Percentiles rank a stretch among this genome's conserved stretches.
These are phyloP conservation scores for Coffea eugenioides DNA, from an alignment of 257 asterid genomes.

Conservation along the genomic window DNA sequence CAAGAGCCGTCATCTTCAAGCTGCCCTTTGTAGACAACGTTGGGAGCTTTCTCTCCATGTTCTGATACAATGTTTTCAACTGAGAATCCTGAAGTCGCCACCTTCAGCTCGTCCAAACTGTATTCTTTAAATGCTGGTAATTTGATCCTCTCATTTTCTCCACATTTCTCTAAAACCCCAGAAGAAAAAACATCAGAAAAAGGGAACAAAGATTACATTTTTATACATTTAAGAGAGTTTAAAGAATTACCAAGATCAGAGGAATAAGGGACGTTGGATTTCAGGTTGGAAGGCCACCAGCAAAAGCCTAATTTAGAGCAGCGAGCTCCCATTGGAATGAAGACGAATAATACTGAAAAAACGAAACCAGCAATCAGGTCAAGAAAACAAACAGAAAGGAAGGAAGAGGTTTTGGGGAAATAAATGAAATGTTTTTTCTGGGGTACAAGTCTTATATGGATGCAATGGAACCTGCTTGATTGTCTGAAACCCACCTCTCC, in stretches of 20 bases:
- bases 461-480: constrained; percentile 7
- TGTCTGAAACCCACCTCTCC: neutral
- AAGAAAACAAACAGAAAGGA: neutral
- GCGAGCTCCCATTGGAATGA: constrained; percentile 44
- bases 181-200: neutral
- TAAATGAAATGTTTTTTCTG: neutral
- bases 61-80: constrained; percentile 46
- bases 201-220: neutral
- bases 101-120: constrained; percentile 41
- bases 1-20: constrained; percentile 31
- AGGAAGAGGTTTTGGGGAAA: neutral
- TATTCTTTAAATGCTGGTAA: constrained; percentile 38
- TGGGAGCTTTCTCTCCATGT: constrained; percentile 49
- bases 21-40: constrained; percentile 46
- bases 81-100: constrained; percentile 46
- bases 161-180: constrained; percentile 30
- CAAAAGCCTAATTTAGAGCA: constrained; percentile 43
- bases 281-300: constrained; percentile 34
- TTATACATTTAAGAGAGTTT: neutral
- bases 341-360: neutral
- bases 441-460: neutral
- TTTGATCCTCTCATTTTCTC: constrained; percentile 27
- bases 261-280: constrained; percentile 36
- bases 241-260: constrained; percentile 33
- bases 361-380: neutral